Conservation (phyloP, 257 asterid genomes). For the Lycium barbarum region DNA sequence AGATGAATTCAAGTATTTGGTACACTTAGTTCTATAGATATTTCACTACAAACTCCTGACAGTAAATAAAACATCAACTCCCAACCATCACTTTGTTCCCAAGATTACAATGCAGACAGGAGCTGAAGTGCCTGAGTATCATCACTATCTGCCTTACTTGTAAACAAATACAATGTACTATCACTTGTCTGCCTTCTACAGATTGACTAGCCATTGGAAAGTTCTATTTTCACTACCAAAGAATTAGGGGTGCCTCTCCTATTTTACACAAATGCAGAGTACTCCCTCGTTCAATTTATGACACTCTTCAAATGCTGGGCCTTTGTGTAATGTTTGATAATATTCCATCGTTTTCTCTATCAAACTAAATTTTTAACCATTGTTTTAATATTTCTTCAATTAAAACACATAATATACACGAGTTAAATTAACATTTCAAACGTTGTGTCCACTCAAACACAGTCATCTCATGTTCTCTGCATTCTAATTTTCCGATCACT, state of each 20-base stretch:
- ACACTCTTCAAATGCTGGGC: no score
- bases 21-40: no score
- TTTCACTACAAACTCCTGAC: no score
- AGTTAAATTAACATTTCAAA: background rate
- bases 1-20: background rate
- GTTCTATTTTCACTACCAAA: background rate
- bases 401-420: background rate
- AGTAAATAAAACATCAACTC: no score
- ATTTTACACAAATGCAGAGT: background rate
- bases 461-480: background rate
- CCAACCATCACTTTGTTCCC: background rate
- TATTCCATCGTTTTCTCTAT: background rate
- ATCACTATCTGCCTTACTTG: background rate
- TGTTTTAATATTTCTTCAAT: background rate
- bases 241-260: background rate
- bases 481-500: background rate
- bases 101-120: background rate
- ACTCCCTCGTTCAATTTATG: background rate
- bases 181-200: background rate
- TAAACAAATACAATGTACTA: background rate
- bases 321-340: no score
- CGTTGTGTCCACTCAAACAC: background rate
- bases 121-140: background rate
- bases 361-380: background rate
- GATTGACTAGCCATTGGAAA: background rate